These are phyloP conservation scores for Tricholoma furcatifolium DNA, from an alignment of 768 basidiomycete genomes.

Conservation along the genomic window DNA sequence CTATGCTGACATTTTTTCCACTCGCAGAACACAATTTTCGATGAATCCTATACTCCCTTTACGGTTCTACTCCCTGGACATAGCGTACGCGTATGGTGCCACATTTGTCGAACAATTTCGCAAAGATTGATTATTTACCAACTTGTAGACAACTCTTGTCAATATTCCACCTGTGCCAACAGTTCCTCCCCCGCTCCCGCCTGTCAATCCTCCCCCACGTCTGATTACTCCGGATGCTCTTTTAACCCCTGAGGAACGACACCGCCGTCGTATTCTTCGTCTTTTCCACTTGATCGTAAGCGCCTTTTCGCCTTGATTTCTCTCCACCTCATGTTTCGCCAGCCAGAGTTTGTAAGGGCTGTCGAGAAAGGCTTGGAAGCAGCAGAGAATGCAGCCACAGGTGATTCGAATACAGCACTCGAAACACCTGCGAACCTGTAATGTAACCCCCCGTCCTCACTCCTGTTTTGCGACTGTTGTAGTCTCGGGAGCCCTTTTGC, in stretches of 20 bases:
- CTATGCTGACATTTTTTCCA: background rate
- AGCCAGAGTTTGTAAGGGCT: slow-evolving; percentile 3
- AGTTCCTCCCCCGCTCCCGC: background rate
- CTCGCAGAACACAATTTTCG: background rate
- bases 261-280: background rate
- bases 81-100: background rate
- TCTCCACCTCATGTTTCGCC: background rate
- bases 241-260: background rate
- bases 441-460: no score
- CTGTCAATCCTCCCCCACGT: background rate
- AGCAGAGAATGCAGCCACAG: background rate
- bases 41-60: background rate
- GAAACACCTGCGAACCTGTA: background rate
- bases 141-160: background rate
- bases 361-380: background rate
- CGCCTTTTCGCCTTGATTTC: background rate
- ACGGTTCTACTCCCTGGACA: background rate
- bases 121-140: background rate
- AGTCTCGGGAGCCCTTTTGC: background rate
- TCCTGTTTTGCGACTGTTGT: no score
- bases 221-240: background rate
- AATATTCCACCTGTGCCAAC: background rate
- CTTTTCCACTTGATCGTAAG: slow-evolving; percentile 4
- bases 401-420: background rate
- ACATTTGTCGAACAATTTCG: no score